Evolutionary conservation across 2,329 filamentous ascomycete species (phyloP), one percentile per base, ranked within the genome.

Genomic region (Pseudogymnoascus sp.): DNA sequence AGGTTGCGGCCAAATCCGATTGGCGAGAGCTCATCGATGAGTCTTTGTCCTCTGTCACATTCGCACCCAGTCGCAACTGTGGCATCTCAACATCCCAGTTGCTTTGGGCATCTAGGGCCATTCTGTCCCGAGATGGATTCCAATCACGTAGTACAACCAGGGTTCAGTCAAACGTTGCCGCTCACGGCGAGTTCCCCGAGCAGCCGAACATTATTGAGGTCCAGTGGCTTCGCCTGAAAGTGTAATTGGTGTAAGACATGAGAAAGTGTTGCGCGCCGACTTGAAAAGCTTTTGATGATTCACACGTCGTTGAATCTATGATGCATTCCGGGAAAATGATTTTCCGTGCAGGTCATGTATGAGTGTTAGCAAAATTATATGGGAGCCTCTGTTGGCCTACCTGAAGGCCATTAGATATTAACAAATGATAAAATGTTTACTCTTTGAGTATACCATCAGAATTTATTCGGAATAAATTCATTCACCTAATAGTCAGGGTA

Each of bases 41-140:
- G 30, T 1, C 1, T 8, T 55, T 22, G 2, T 55, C 49, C 5
- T 55, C 49, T 22, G 9, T 33, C 16, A 28, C 28, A 22, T 33
- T 55, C 49, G 49, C 28, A 35, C 9, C 28, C 28, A 55, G 49
- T 35, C 49, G 49, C 28, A 55, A 64, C 30, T 70, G 65, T 9
- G 69, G 64, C 70, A 72, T 72, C 61, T 71, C 69, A 6, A 71
- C 64, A 22, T 71, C 66, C 69, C 69, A 72, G 62, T 72, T 72
- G 52, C 66, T 68, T 64, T 72, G 70, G 3, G 68, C 65, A 52
- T 72, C 70, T 22, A 72, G 67, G 23, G 70, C 70, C 64, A 68
- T 70, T 45, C 9, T 55, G 49, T 14, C 49, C 5, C n/a, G 7
- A 28, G 14, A 42, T 52, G 23, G 45, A n/a, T 30, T 52, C 45